Evolutionary conservation across 2,329 filamentous ascomycete genomes (phyloP).

Genomic region (Ambrosiella cleistominuta): DNA sequence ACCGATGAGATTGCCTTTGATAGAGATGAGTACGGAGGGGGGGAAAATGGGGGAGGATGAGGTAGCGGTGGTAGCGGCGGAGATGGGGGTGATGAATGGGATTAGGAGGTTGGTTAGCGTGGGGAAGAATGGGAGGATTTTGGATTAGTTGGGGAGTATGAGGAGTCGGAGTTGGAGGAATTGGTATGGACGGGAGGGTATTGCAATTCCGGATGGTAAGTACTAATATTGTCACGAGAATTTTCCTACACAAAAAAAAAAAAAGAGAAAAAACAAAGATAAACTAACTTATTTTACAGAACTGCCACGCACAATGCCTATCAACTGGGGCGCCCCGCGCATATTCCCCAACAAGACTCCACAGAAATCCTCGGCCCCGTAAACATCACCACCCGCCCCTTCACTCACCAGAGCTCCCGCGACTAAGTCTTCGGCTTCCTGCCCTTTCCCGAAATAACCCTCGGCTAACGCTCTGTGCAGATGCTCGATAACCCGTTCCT

Average conservation of each 20-base stretch:
- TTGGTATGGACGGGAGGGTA: neutral
- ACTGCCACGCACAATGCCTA: neutral
- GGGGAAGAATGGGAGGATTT: conserved; percentile 1
- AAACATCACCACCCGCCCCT: neutral
- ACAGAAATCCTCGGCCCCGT: neutral
- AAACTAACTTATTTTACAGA: neutral
- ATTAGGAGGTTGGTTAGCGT: neutral
- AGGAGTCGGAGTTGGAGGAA: neutral
- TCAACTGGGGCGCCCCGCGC: neutral
- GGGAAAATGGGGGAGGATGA: neutral
- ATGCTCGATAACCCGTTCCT: conserved; percentile 7
- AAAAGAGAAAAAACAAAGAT: no score
- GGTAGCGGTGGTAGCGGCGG: neutral
- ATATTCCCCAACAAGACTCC: neutral
- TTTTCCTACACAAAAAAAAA: no score
- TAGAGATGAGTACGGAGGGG: neutral
- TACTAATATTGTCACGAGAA: neutral
- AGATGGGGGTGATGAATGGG: neutral
- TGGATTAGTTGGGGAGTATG: conserved; percentile 4
- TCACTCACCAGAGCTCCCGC: neutral
- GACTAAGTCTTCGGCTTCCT: conserved; percentile 5
- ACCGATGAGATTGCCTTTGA: neutral
- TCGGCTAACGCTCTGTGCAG: neutral
- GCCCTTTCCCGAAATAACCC: conserved; percentile 1
- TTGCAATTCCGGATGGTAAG: neutral